These are phyloP conservation scores for Coemansia sp. DNA, from an alignment of 192 early-diverging fungal species.

Conservation along the genomic window DNA sequence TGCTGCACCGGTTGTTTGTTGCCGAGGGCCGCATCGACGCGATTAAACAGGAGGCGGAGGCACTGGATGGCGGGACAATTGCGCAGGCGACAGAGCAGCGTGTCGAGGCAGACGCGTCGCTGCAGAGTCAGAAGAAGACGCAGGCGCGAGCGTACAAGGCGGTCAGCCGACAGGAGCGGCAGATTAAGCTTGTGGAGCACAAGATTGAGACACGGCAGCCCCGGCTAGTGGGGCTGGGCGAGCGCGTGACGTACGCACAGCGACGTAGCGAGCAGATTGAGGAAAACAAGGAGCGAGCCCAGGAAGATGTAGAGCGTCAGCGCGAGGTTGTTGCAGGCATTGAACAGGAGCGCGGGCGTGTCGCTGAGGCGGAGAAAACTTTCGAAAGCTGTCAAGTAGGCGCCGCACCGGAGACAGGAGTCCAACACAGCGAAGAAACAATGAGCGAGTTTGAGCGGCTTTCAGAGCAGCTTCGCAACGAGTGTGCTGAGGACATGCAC, in stretches of 20 bases:
- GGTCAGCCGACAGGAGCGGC: conserved; percentile 67
- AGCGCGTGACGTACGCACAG: conserved; percentile 69
- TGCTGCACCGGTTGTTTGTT: conserved; percentile 92
- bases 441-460: conserved; percentile 60
- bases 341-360: conserved; percentile 56
- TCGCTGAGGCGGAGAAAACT: conserved; percentile 55
- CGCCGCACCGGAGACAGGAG: conserved; percentile 28
- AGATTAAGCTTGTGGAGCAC: conserved; percentile 69
- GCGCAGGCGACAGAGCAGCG: conserved; percentile 53
- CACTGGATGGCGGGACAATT: conserved; percentile 53
- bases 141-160: conserved; percentile 74
- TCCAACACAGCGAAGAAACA: conserved; percentile 36
- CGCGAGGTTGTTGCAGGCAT: conserved; percentile 51
- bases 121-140: conserved; percentile 64
- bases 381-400: conserved; percentile 56
- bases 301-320: conserved; percentile 60
- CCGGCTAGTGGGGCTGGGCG: conserved; percentile 56
- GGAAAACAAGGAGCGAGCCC: conserved; percentile 58
- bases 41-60: conserved; percentile 61
- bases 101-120: conserved; percentile 57
- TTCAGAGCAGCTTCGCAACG: conserved; percentile 69
- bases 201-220: conserved; percentile 67
- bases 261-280: conserved; percentile 66
- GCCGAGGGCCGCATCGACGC: conserved; percentile 66
- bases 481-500: conserved; percentile 70